Percentiles rank a stretch among this genome's conserved stretches.
Evolutionary conservation across 1,139 yeast species (phyloP).

Genomic region (Suhomyces choctaworum): DNA sequence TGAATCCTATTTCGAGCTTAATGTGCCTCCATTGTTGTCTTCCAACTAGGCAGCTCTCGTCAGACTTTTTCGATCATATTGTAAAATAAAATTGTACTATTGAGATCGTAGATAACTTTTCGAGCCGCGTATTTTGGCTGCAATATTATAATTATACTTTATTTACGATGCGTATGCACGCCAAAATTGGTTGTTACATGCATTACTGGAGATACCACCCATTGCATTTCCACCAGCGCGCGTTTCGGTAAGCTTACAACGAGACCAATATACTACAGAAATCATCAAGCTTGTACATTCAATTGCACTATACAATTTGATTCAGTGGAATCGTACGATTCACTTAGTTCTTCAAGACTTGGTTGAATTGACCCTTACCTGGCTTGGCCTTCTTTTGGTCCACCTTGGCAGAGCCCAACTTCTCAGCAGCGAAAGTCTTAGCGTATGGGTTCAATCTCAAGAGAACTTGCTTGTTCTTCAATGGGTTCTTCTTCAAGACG

Average conservation of each 20-base stretch:
- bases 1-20: conserved; percentile 44
- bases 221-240: no score
- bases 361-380: conserved; percentile 70
- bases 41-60: no score
- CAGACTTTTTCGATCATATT: no score
- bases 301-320: conserved; percentile 4
- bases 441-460: conserved; percentile 99
- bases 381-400: conserved; percentile 62
- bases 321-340: not conserved
- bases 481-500: conserved; percentile 99
- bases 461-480: conserved; percentile 98
- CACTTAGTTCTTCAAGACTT: conserved; percentile 58
- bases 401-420: conserved; percentile 84
- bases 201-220: no score
- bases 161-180: no score
- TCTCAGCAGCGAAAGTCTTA: conserved; percentile 91
- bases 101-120: no score
- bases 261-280: not conserved
- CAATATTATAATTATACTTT: no score
- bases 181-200: no score
- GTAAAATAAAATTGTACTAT: no score
- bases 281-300: conserved; percentile 1
- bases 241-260: no score
- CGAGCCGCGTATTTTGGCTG: no score
- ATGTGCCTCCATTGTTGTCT: conserved; percentile 43